Evolutionary conservation across 164 flowering plant species (phyloP).

Genomic region (Platanus orientalis): DNA sequence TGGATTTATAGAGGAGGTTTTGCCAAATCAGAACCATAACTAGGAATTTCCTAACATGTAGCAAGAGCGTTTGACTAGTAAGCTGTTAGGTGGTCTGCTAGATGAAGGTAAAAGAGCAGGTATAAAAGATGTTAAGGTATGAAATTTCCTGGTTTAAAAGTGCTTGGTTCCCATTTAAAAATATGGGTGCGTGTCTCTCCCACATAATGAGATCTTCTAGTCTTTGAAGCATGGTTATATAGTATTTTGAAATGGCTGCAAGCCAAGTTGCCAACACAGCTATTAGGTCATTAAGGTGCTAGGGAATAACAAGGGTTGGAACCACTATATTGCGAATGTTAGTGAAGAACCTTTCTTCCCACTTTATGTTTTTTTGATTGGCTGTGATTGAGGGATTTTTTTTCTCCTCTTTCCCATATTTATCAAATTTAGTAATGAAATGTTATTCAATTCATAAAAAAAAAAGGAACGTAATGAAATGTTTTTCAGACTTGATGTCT

Average conservation of each 20-base stretch:
- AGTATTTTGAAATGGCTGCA: background rate
- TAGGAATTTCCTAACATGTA: background rate
- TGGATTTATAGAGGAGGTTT: background rate
- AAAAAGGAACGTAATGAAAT: too few relatives aligned
- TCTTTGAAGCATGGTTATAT: background rate
- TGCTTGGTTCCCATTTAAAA: background rate
- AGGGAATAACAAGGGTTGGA: too few relatives aligned
- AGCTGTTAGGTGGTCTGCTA: background rate
- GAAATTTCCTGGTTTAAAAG: background rate
- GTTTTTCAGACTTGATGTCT: conserved; percentile 3
- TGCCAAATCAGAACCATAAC: background rate
- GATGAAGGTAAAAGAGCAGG: background rate
- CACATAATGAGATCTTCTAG: background rate
- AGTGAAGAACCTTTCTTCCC: too few relatives aligned
- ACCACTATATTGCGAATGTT: too few relatives aligned
- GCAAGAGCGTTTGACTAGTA: background rate
- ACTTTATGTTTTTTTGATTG: too few relatives aligned
- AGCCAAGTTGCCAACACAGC: too few relatives aligned
- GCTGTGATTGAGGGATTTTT: background rate
- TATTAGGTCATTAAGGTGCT: too few relatives aligned
- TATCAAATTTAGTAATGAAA: conserved; percentile 12
- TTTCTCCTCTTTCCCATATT: background rate
- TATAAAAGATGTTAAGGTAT: background rate
- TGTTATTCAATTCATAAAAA: too few relatives aligned
- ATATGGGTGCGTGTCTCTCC: too few relatives aligned